phyloP scores from a whole-genome alignment of 352 stramenopile genomes.

The Globisporangium carolinianum region DNA sequence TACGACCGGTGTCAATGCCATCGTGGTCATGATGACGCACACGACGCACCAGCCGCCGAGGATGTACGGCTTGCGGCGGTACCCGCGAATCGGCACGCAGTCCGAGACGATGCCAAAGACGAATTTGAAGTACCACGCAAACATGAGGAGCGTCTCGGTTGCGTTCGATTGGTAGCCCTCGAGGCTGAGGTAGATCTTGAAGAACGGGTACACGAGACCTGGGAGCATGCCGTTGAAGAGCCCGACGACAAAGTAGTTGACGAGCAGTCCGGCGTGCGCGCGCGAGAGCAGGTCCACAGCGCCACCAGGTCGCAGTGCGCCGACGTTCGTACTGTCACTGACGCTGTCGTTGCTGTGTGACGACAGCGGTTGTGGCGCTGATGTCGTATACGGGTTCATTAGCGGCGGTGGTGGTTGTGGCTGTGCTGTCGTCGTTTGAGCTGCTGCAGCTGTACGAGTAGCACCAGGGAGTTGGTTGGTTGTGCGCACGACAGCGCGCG shows the following conservation, averaged over 20 bases:
- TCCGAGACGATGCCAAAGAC: constrained; percentile 58
- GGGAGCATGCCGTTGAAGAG: constrained; percentile 63
- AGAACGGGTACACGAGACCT: constrained; percentile 63
- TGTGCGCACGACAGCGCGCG: neutral
- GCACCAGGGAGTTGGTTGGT: neutral
- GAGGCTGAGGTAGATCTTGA: constrained; percentile 62
- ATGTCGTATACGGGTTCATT: neutral
- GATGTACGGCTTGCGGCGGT: constrained; percentile 64
- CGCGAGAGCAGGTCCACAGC: constrained; percentile 11
- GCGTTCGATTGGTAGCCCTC: constrained; percentile 64
- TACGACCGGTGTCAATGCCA: constrained; percentile 20
- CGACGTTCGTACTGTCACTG: neutral
- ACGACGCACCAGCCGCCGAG: constrained; percentile 49
- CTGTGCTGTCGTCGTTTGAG: neutral
- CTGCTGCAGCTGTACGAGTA: neutral
- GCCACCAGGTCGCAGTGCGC: constrained; percentile 18
- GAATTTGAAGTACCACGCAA: constrained; percentile 66
- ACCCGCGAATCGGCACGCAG: constrained; percentile 43
- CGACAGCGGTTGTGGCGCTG: neutral
- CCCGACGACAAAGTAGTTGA: constrained; percentile 66
- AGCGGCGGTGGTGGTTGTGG: neutral
- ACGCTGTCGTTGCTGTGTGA: constrained; percentile 1
- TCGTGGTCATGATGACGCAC: constrained; percentile 27
- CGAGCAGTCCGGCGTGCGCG: constrained; percentile 33
- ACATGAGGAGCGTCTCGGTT: constrained; percentile 46